A percentile compares a stretch with the other conserved stretches of the same genome.
Conservation (phyloP, 139 green algal species). For the Picochlorum sp. region DNA sequence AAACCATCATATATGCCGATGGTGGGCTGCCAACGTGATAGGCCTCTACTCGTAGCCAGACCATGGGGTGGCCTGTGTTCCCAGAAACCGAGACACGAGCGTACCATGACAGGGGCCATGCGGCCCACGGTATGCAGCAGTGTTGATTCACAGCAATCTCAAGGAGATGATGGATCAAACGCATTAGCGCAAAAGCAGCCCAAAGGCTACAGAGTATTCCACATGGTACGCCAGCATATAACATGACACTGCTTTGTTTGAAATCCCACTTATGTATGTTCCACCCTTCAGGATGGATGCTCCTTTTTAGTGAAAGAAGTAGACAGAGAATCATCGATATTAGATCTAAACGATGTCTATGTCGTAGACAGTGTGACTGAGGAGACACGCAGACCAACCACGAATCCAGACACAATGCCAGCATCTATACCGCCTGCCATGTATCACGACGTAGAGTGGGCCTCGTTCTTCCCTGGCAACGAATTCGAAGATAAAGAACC, state of each 20-base stretch:
- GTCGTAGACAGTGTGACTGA: background rate
- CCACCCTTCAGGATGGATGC: slow-evolving; percentile 3
- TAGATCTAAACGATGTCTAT: too few relatives aligned
- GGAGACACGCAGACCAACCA: too few relatives aligned
- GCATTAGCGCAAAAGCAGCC: background rate
- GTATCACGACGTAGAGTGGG: background rate
- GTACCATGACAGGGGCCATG: too few relatives aligned
- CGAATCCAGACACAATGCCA: background rate
- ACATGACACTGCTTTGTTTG: too few relatives aligned
- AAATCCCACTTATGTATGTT: background rate
- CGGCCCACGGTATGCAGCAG: background rate
- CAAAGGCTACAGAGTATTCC: background rate
- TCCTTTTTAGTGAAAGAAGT: slow-evolving; percentile 5
- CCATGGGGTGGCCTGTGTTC: too few relatives aligned
- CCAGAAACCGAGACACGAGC: too few relatives aligned
- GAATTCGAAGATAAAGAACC: slow-evolving; percentile 2
- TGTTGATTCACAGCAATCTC: background rate
- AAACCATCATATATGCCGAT: too few relatives aligned
- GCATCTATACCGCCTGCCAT: background rate
- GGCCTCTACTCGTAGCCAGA: too few relatives aligned
- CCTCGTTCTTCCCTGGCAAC: background rate
- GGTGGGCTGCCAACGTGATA: too few relatives aligned
- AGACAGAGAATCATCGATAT: background rate
- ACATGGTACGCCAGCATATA: background rate
- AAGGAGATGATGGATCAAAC: background rate